Evolutionary conservation across 805 yeast genomes (phyloP), one percentile per base, ranked within the genome.

Genomic region (Cyberlindnera mrakii): DNA sequence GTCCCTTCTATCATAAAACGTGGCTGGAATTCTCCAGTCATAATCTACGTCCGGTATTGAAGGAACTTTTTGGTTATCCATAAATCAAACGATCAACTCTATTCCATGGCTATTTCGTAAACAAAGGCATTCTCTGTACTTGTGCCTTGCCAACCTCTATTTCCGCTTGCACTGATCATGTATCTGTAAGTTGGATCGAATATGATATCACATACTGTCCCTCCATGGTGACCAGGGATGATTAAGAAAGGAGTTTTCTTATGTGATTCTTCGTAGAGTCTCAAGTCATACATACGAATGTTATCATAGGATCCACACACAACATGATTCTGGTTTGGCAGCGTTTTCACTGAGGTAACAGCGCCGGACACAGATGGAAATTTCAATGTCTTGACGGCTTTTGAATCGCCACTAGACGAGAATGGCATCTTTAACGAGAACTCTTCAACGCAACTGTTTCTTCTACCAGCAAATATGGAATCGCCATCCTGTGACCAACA

Each of bases 201-300:
- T 42, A 77, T 71, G 49, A 93, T 66, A 41, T 80, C 78, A 38
- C 95, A 84, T 30, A 93, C 67, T 3, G 79, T 77, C 23, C 97
- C 96, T 39, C 99, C 98, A 57, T 87, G 96, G 62, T 93, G 98
- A 1, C 99, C 98, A 0, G 99, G 96, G 10, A 93, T 75, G 53
- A 95, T 90, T 60, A 82, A 72, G 58, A 91, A 93, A 15, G 97
- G 97, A 1, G 63, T 56, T 14, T 59, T 60, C 40, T 58, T 71
- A 41, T 48, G 63, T 16, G 57, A 49, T 29, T 61, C 63, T 31
- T 68, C 68, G 47, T 72, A 62, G 40, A 74, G 55, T 50, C 72
- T 64, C 45, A 89, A 69, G 57, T 93, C 95, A 64, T 88, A 93
- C 25, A 93, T 66, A 54, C 99, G 72, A 31, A 93, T 80, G 57